These are phyloP conservation scores for Linderniella brevidens DNA, from an alignment of 257 asterid genomes.

Conservation along the genomic window DNA sequence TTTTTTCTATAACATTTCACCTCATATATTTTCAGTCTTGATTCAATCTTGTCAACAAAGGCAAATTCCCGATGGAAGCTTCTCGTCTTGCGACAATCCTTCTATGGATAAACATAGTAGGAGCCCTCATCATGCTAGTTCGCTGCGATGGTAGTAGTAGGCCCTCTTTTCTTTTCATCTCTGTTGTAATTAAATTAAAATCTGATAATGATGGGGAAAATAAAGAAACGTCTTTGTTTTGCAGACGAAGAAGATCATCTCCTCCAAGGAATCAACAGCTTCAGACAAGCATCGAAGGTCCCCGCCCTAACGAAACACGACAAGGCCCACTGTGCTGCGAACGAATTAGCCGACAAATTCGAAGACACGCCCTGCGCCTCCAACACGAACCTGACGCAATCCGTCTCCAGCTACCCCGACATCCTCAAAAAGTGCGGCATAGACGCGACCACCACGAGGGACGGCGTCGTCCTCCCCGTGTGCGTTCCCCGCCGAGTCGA, in stretches of 20 bases:
- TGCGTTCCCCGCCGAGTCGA: slow-evolving; percentile 50
- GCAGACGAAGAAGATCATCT: slow-evolving; percentile 6
- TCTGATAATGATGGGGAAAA: no score
- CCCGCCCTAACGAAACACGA: slow-evolving; percentile 1
- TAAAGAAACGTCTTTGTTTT: no score
- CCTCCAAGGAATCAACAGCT: slow-evolving; percentile 5
- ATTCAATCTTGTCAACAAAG: no score
- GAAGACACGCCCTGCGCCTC: slow-evolving; percentile 2
- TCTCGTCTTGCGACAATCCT: no score
- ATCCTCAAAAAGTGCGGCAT: slow-evolving; percentile 38
- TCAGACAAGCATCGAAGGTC: background rate
- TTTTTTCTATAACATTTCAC: no score
- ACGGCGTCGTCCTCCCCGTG: slow-evolving; percentile 53
- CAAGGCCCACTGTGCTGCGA: slow-evolving; percentile 1
- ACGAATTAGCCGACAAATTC: slow-evolving; percentile 3
- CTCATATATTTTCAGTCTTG: no score
- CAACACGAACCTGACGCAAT: slow-evolving; percentile 15
- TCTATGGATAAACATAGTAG: no score
- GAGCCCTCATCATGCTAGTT: no score
- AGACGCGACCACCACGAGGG: slow-evolving; percentile 35
- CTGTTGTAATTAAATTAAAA: no score
- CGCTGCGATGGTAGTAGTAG: no score
- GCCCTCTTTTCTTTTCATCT: no score
- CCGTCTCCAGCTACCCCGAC: slow-evolving; percentile 21
- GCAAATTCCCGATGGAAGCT: no score